Conservation (phyloP, 2,329 filamentous ascomycete genomes). For the Colletotrichum echinochloae region DNA sequence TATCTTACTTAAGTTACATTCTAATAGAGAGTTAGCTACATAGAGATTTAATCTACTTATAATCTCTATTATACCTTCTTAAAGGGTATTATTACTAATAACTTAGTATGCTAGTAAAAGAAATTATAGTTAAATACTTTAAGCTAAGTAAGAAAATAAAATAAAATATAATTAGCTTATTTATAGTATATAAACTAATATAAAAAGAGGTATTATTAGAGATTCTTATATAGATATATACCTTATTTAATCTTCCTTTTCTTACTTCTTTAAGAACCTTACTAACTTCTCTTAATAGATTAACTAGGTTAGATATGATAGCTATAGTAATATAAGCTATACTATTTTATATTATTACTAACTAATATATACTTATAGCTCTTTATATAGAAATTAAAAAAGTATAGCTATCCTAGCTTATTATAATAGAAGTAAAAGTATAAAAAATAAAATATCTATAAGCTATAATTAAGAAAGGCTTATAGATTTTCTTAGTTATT, state of each 20-base stretch:
- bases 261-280: too few species aligned
- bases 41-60: too few species aligned
- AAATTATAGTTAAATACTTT: conserved; percentile 59
- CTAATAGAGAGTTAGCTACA: too few species aligned
- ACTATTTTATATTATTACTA: conserved; percentile 64
- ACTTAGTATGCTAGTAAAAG: conserved; percentile 47
- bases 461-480: conserved; percentile 63
- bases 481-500: conserved; percentile 54
- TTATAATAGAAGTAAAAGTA: conserved; percentile 51
- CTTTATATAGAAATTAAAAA: conserved; percentile 59
- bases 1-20: too few species aligned
- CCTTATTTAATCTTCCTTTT: too few species aligned
- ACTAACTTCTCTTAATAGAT: conserved; percentile 44
- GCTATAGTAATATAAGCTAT: conserved; percentile 66
- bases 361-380: conserved; percentile 58
- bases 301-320: conserved; percentile 70
- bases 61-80: too few species aligned
- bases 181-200: conserved; percentile 54
- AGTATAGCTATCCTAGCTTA: conserved; percentile 8
- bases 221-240: conserved; percentile 52
- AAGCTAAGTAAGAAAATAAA: conserved; percentile 55
- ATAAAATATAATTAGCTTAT: conserved; percentile 64
- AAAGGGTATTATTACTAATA: too few species aligned
- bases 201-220: conserved; percentile 58
- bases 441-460: conserved; percentile 57